Evolutionary conservation across 345 rosid species (phyloP), one percentile per base, ranked within the genome.

Genomic region (Ceriops decandra): DNA sequence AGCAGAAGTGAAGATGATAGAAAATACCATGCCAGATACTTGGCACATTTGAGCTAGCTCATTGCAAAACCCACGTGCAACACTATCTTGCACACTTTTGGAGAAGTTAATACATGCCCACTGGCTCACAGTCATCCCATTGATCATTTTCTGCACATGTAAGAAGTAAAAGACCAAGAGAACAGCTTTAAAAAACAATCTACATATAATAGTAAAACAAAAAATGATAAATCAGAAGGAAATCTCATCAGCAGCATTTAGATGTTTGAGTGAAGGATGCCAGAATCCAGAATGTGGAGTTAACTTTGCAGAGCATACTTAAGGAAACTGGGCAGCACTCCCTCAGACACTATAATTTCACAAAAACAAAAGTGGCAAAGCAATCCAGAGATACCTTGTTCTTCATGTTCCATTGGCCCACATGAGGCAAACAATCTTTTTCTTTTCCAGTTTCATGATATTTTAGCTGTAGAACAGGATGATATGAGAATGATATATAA

Each of bases 361-460:
- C 49, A 42, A 13, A 5, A 13, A 42, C 5, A 42, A 42, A 11
- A 13, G 49, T 42, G 13, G 49, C 16, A 57, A 57, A 47, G 42
- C 11, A 19, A 1, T 21, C 21, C 47, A 4, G 24, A 15, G 49
- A 53, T 79, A 90, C 96, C 91, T 95, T 95, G 85, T 95, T 95
- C 98, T 92, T 90, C 99, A 95, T 95, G 77, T 92, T 95, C 99
- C 99, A 95, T 63, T 95, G 99, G 70, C 99, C 99, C 11, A 92
- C 97, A 73, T 95, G 99, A 0, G 99, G 99, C 68, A 95, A 81
- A 63, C 98, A 95, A 67, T 95, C 97, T 78, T 90, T 95, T 74
- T 95, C 99, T 72, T 88, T 95, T 58, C 99, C 99, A 51, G 92
- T 91, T 72, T 95, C 99, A 26, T 92, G 98, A 80, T 95, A 95